Conservation (phyloP, 2,329 filamentous ascomycete genomes). For the Onygenales sp. region DNA sequence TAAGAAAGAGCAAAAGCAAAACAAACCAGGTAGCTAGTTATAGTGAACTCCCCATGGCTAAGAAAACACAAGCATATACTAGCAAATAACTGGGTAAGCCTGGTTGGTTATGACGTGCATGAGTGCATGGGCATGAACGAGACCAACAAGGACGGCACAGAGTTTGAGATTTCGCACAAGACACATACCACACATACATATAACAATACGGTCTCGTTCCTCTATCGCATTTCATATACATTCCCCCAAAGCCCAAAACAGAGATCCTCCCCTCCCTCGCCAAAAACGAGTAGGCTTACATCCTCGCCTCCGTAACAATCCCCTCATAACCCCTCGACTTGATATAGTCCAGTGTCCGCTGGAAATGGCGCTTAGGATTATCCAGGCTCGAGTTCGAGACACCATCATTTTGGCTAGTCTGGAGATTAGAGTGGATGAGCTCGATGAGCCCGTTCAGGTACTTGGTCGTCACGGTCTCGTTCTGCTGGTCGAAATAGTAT, state of each 20-base stretch:
- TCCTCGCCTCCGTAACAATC: constrained; percentile 60
- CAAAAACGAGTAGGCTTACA: constrained; percentile 14
- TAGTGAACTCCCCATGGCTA: too few species aligned
- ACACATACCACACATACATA: too few species aligned
- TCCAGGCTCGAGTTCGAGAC: constrained; percentile 63
- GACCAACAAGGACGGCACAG: too few species aligned
- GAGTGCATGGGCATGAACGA: too few species aligned
- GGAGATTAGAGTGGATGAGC: constrained; percentile 92
- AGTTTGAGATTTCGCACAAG: too few species aligned
- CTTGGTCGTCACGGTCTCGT: constrained; percentile 95
- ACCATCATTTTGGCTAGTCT: constrained; percentile 59
- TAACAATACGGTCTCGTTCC: neutral
- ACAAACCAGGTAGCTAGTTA: too few species aligned
- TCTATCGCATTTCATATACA: neutral
- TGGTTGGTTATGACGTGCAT: too few species aligned
- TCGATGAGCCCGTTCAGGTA: constrained; percentile 97
- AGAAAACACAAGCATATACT: too few species aligned
- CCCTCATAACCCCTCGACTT: constrained; percentile 86
- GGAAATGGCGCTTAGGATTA: constrained; percentile 84
- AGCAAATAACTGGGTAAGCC: too few species aligned
- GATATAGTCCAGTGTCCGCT: constrained; percentile 91
- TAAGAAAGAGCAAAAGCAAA: too few species aligned
- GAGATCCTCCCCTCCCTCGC: neutral
- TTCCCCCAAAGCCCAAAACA: neutral
- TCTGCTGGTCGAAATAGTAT: constrained; percentile 98